phyloP scores from a whole-genome alignment of 1,139 yeast species.

The Pneumocystis sp. region DNA sequence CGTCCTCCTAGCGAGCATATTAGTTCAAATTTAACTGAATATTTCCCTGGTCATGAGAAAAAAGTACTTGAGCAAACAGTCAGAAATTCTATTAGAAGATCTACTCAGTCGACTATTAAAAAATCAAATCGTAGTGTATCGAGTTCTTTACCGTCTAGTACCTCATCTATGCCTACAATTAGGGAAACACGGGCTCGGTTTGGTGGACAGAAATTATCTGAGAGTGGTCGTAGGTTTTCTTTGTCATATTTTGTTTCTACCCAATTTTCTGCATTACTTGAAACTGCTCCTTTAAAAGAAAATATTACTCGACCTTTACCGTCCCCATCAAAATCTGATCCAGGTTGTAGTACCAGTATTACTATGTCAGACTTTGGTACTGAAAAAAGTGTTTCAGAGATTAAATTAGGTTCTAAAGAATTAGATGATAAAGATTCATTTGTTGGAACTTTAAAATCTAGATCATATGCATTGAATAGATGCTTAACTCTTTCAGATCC shows the following conservation, averaged over 20 bases:
- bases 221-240: slow-evolving; percentile 12
- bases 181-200: slow-evolving; percentile 50
- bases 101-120: slow-evolving; percentile 35
- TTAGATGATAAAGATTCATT: no score
- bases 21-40: slow-evolving; percentile 76
- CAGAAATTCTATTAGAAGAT: slow-evolving; percentile 66
- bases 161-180: slow-evolving; percentile 33
- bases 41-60: slow-evolving; percentile 73
- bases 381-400: background rate
- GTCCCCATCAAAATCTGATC: background rate
- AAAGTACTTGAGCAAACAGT: slow-evolving; percentile 64
- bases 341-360: background rate
- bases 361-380: background rate
- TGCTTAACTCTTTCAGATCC: background rate
- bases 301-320: background rate
- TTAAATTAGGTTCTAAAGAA: background rate
- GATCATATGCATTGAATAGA: background rate
- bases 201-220: slow-evolving; percentile 36
- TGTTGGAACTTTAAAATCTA: background rate
- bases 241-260: background rate
- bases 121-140: slow-evolving; percentile 23
- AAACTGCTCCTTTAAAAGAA: background rate
- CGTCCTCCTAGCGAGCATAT: slow-evolving; percentile 89
- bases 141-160: slow-evolving; percentile 12
- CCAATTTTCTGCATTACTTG: background rate